Evolutionary conservation across 2,329 filamentous ascomycete species (phyloP).

Genomic region (Colletotrichum tabaci): DNA sequence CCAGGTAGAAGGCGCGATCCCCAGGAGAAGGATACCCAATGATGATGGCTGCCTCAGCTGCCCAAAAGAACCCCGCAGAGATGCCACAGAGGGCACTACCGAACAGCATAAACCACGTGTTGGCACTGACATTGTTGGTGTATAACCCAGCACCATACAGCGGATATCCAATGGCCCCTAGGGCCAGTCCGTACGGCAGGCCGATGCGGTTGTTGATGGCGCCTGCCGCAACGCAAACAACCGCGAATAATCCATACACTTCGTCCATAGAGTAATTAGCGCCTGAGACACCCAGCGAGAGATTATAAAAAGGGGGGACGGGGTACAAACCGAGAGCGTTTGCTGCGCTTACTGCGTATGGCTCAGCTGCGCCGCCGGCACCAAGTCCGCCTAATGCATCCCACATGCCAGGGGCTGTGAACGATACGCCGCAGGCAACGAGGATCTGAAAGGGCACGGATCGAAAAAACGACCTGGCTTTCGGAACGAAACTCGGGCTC

Average conservation of each 20-base stretch:
- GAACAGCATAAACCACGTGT: conserved; percentile 74
- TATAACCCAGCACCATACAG: conserved; percentile 27
- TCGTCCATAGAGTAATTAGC: not conserved
- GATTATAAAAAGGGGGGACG: too few relatives aligned
- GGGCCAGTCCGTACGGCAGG: conserved; percentile 22
- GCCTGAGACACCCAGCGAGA: too few relatives aligned
- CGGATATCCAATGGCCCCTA: conserved; percentile 27
- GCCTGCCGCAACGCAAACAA: conserved; percentile 27
- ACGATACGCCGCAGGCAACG: conserved; percentile 25
- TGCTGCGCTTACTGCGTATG: conserved; percentile 16
- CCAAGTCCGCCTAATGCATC: conserved; percentile 31
- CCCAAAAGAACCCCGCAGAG: conserved; percentile 55
- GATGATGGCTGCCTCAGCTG: conserved; percentile 54
- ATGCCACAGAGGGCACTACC: conserved; percentile 68
- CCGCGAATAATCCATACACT: conserved; percentile 28
- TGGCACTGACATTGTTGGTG: conserved; percentile 45
- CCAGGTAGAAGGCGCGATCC: conserved; percentile 28
- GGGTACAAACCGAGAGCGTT: conserved; percentile 6
- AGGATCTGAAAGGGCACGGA: conserved; percentile 32
- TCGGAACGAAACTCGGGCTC: not conserved
- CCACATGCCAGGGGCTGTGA: conserved; percentile 33
- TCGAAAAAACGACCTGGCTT: conserved; percentile 20
- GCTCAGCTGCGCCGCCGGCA: conserved; percentile 26
- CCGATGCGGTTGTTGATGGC: conserved; percentile 30
- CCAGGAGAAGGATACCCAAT: conserved; percentile 68